Evolutionary conservation across 805 yeast genomes (phyloP), one percentile per base, ranked within the genome.

Genomic region (Hanseniaspora taiwanica): DNA sequence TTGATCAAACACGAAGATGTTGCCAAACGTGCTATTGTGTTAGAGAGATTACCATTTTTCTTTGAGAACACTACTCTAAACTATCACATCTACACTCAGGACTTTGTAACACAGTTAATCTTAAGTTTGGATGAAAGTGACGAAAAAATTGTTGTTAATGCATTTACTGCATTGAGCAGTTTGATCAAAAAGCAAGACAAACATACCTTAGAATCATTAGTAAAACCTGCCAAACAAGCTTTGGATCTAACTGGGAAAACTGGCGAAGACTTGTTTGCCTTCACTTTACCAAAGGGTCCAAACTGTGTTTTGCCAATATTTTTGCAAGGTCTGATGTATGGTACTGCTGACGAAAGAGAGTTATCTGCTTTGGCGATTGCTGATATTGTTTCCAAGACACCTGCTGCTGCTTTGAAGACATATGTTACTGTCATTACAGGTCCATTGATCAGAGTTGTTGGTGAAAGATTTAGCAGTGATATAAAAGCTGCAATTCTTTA

Each of bases 401-500:
- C 91, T 17, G 78, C 91, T n/a, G 68, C 73, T 9, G 76, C 72
- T 44, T 72, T 91, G 60, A 82, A 78, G 59, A 83, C 95, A 25
- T 83, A 78, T 61, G 95, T 93, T 18, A 89, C 97, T 7, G 76
- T 77, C 21, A 84, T 93, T 47, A 87, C 96, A 21, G 99, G 99
- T 63, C 98, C 98, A 31, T 71, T 91, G 55, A 91, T 91, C 62
- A 85, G 99, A 69, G 94, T 89, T 42, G 83, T 89, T 55, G 98
- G 99, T 54, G 99, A 91, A 61, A 77, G 95, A 60, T 89, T 84
- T 48, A 73, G 79, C 14, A 72, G 94, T 45, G 95, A 86, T 49
- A 84, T 91, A 50, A 91, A 91, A 68, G 79, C 94, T 27, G 94
- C 95, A n/a, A 89, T 93, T 49, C 68, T 91, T 53, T 69, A 71